These are phyloP conservation scores for Phialemoniopsis sp. DNA, from an alignment of 2,329 filamentous ascomycete genomes.

Conservation along the genomic window DNA sequence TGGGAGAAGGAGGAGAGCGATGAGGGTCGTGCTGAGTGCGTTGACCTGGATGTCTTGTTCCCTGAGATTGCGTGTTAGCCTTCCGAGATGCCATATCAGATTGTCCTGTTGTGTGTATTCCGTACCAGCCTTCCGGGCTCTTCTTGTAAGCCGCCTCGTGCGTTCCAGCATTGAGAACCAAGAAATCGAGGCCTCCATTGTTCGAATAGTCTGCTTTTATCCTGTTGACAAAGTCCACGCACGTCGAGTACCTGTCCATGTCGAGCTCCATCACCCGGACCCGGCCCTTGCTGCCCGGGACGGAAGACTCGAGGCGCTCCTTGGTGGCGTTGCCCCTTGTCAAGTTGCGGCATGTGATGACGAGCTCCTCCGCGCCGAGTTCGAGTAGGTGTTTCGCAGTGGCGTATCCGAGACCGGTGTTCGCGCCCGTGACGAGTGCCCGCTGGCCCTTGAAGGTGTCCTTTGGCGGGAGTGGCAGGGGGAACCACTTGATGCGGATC, in stretches of 20 bases:
- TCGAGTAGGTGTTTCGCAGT: slow-evolving; percentile 31
- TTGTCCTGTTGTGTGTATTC: background rate
- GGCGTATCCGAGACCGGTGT: slow-evolving; percentile 33
- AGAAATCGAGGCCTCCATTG: slow-evolving; percentile 16
- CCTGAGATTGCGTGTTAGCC: slow-evolving; percentile 14
- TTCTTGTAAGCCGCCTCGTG: slow-evolving; percentile 11
- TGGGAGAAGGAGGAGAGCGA: slow-evolving; percentile 47
- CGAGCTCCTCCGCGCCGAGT: slow-evolving; percentile 30
- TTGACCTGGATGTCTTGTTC: slow-evolving; percentile 56
- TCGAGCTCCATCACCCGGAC: slow-evolving; percentile 17
- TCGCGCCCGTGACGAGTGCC: slow-evolving; percentile 35
- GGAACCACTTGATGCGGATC: slow-evolving; percentile 13
- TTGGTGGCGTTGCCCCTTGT: slow-evolving; percentile 30
- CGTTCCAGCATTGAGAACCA: slow-evolving; percentile 19
- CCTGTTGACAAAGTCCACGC: slow-evolving; percentile 14
- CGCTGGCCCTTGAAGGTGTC: slow-evolving; percentile 18
- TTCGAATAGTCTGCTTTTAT: slow-evolving; percentile 12
- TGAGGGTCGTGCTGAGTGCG: slow-evolving; percentile 48
- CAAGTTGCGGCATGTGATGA: slow-evolving; percentile 31
- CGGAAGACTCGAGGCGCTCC: slow-evolving; percentile 7
- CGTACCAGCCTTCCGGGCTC: slow-evolving; percentile 21
- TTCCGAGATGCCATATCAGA: background rate
- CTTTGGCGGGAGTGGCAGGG: slow-evolving; percentile 13
- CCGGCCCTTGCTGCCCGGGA: slow-evolving; percentile 10
- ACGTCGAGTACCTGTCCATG: slow-evolving; percentile 18